Evolutionary conservation across 139 green algal species (phyloP).

Genomic region (Chlamydomonas sp.): DNA sequence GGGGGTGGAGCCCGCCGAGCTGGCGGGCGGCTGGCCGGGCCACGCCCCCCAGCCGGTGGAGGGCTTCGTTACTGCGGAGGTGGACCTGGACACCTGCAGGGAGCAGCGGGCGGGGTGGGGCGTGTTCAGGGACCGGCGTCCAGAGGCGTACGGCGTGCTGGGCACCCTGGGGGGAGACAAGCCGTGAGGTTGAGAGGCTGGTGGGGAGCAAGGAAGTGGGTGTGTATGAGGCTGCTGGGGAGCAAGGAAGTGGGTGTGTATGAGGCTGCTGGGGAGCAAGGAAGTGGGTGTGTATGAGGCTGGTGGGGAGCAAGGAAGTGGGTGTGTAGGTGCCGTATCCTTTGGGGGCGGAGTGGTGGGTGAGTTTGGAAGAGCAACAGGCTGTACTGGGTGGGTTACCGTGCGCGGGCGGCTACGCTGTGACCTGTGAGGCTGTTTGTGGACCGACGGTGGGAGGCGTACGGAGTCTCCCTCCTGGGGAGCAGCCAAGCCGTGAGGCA

Average conservation of each 20-base stretch:
- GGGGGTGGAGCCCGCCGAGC: not conserved
- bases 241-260: not conserved
- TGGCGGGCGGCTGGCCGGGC: constrained; percentile 43
- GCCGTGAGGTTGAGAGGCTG: not conserved
- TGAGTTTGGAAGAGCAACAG: too few species aligned
- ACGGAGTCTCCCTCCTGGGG: too few species aligned
- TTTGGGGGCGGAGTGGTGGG: too few species aligned
- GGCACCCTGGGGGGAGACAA: constrained; percentile 47
- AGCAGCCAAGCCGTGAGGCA: too few species aligned
- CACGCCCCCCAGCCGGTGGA: constrained; percentile 58
- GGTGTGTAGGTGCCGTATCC: not conserved
- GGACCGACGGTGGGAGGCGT: too few species aligned
- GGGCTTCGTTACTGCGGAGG: constrained; percentile 65
- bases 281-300: not conserved
- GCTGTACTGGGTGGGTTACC: too few species aligned
- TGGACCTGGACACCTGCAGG: constrained; percentile 75
- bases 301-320: not conserved
- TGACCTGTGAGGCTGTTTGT: too few species aligned
- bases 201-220: not conserved
- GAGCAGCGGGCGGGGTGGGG: constrained; percentile 70
- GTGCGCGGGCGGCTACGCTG: too few species aligned
- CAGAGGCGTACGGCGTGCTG: constrained; percentile 78
- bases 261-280: not conserved
- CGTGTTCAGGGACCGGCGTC: constrained; percentile 81
- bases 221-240: not conserved